A percentile compares a stretch with the other conserved stretches of the same genome.
Conservation (phyloP, 352 stramenopile species). For the Saprolegnia diclina region DNA sequence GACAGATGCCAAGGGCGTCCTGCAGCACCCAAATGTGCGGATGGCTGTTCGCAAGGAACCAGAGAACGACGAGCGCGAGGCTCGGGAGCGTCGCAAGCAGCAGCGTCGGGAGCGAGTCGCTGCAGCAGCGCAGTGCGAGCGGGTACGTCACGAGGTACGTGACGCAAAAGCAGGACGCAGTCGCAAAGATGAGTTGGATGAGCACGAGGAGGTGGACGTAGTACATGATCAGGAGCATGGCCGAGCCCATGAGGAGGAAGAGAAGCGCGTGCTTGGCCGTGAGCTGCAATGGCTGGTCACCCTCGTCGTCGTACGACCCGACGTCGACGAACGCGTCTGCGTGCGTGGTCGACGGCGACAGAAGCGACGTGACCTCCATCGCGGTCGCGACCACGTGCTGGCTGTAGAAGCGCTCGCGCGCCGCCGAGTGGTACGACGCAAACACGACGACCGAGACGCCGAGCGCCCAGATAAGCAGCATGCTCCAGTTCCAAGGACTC, state of each 20-base stretch:
- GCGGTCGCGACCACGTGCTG: constrained; percentile 41
- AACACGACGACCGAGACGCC: constrained; percentile 43
- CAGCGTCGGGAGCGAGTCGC: not conserved
- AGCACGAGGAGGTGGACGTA: constrained; percentile 53
- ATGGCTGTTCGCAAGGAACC: constrained; percentile 57
- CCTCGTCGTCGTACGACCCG: not conserved
- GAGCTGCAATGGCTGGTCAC: constrained; percentile 39
- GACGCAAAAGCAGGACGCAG: constrained; percentile 43
- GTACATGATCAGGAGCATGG: constrained; percentile 55
- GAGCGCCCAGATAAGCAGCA: constrained; percentile 56
- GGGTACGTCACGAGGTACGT: constrained; percentile 44
- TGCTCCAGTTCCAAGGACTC: constrained; percentile 55
- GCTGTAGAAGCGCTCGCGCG: constrained; percentile 44
- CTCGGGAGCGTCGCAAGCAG: not conserved
- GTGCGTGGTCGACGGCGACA: constrained; percentile 16
- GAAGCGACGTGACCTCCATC: not conserved
- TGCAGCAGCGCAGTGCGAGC: constrained; percentile 30
- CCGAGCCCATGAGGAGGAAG: constrained; percentile 53
- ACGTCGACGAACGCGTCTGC: constrained; percentile 5
- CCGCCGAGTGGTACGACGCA: constrained; percentile 47
- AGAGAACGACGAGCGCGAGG: constrained; percentile 34
- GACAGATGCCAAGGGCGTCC: constrained; percentile 79
- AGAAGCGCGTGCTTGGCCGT: constrained; percentile 44
- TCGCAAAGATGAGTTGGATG: constrained; percentile 52
- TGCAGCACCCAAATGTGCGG: constrained; percentile 80